Conservation (phyloP, 352 stramenopile species). For the Halophytophthora polymorphica region DNA sequence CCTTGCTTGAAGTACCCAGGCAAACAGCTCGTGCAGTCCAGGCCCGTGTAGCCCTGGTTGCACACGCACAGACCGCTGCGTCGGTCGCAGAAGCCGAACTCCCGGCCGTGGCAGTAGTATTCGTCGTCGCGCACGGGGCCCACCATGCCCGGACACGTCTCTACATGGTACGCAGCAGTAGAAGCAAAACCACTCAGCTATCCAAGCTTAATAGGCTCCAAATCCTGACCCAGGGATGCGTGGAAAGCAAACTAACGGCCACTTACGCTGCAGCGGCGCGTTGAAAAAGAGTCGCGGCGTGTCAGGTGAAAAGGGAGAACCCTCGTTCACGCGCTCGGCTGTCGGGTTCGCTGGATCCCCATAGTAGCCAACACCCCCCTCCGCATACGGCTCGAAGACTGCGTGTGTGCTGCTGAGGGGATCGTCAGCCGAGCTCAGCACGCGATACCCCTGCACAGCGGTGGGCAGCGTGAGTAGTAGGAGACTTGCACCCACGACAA, state of each 20-base stretch:
- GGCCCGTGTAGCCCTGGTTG: slow-evolving; percentile 91
- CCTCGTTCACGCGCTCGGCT: slow-evolving; percentile 83
- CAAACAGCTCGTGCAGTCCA: slow-evolving; percentile 87
- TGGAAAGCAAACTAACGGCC: neutral
- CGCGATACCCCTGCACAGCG: slow-evolving; percentile 24
- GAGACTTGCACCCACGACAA: no score
- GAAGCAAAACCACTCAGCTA: neutral
- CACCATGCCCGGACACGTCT: slow-evolving; percentile 79
- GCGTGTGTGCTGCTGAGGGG: slow-evolving; percentile 28
- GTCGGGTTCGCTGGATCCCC: slow-evolving; percentile 68
- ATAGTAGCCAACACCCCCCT: slow-evolving; percentile 78
- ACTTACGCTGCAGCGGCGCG: slow-evolving; percentile 35
- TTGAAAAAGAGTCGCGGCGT: slow-evolving; percentile 55
- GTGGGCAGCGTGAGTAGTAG: no score
- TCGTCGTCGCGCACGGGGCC: slow-evolving; percentile 85
- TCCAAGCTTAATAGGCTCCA: slow-evolving; percentile 38
- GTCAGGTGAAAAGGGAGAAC: slow-evolving; percentile 70
- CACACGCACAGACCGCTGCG: slow-evolving; percentile 92
- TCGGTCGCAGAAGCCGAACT: slow-evolving; percentile 94
- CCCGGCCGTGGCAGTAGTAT: slow-evolving; percentile 90
- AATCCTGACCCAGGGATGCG: no score
- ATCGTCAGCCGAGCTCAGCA: slow-evolving; percentile 34
- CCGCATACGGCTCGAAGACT: slow-evolving; percentile 82
- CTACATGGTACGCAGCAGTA: slow-evolving; percentile 22
- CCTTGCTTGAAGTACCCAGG: slow-evolving; percentile 85